Evolutionary conservation across 2,329 filamentous ascomycete species (phyloP).

Genomic region (Pyrenophora teres): DNA sequence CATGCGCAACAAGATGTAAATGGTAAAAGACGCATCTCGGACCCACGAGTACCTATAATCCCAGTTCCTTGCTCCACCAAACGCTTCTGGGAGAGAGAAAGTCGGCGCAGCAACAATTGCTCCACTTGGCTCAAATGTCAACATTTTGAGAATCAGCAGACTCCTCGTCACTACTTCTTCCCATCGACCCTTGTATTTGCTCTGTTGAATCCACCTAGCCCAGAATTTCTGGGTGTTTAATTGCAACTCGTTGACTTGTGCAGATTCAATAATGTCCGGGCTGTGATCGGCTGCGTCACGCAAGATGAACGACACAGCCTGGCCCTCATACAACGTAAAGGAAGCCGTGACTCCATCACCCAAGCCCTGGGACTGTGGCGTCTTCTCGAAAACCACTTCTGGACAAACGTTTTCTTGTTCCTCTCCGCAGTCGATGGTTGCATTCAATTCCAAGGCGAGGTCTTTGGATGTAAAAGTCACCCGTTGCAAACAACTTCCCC

Average conservation of each 20-base stretch:
- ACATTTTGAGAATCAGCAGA: slow-evolving; percentile 73
- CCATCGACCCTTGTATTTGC: slow-evolving; percentile 73
- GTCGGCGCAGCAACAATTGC: slow-evolving; percentile 78
- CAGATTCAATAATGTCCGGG: slow-evolving; percentile 62
- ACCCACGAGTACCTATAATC: slow-evolving; percentile 81
- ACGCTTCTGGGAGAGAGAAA: slow-evolving; percentile 74
- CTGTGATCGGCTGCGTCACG: slow-evolving; percentile 62
- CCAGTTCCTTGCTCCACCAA: slow-evolving; percentile 55
- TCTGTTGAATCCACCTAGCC: slow-evolving; percentile 73
- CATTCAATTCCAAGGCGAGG: slow-evolving; percentile 68
- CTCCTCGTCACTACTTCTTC: slow-evolving; percentile 72
- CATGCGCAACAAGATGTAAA: slow-evolving; percentile 75
- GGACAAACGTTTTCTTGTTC: slow-evolving; percentile 56
- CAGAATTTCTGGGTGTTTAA: slow-evolving; percentile 73
- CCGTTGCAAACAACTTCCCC: slow-evolving; percentile 27
- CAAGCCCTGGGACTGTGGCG: slow-evolving; percentile 57
- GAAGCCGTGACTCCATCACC: slow-evolving; percentile 67
- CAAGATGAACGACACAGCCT: slow-evolving; percentile 71
- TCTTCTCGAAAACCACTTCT: slow-evolving; percentile 60
- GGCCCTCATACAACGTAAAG: slow-evolving; percentile 66
- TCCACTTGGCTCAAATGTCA: slow-evolving; percentile 78
- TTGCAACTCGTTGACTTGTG: slow-evolving; percentile 65
- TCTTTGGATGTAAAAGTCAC: slow-evolving; percentile 66
- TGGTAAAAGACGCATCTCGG: slow-evolving; percentile 75
- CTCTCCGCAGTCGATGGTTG: slow-evolving; percentile 67